These are phyloP conservation scores for Kodamaea lidongshanica DNA, from an alignment of 805 yeast genomes.

Conservation along the genomic window DNA sequence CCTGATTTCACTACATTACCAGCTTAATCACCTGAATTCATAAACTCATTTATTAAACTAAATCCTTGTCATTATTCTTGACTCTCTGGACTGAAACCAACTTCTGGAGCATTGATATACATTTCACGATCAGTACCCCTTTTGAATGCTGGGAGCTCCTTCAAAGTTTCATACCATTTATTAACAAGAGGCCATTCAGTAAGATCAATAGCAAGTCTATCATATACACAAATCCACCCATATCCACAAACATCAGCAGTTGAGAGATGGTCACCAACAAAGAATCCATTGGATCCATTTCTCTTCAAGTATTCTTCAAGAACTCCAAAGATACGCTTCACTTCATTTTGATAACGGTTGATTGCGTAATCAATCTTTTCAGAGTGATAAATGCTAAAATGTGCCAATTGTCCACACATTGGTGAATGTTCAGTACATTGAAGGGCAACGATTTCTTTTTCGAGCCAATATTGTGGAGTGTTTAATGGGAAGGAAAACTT, in stretches of 20 bases:
- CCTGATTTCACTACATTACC: too few relatives aligned
- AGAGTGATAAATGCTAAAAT: constrained; percentile 39
- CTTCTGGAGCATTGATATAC: not conserved
- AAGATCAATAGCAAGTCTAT: constrained; percentile 23
- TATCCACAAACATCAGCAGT: constrained; percentile 52
- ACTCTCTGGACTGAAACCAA: too few relatives aligned
- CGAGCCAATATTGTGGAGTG: constrained; percentile 43
- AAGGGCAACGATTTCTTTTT: constrained; percentile 49
- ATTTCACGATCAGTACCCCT: constrained; percentile 1
- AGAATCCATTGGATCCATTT: constrained; percentile 35
- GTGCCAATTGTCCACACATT: constrained; percentile 55
- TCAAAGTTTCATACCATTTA: constrained; percentile 36
- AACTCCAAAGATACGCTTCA: constrained; percentile 49
- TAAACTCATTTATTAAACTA: too few relatives aligned
- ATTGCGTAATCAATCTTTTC: constrained; percentile 53
- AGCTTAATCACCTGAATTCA: too few relatives aligned
- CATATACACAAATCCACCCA: constrained; percentile 36
- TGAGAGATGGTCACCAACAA: constrained; percentile 55
- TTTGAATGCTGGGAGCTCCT: constrained; percentile 29
- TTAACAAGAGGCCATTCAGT: constrained; percentile 34
- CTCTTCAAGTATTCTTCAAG: constrained; percentile 44
- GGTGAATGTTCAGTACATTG: constrained; percentile 57
- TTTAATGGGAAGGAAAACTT: constrained; percentile 37
- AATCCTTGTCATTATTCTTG: too few relatives aligned
- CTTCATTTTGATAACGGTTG: constrained; percentile 45